A percentile compares a stretch with the other conserved stretches of the same genome.
These are phyloP conservation scores for Tricholomella constricta DNA, from an alignment of 768 basidiomycete species.

Conservation along the genomic window DNA sequence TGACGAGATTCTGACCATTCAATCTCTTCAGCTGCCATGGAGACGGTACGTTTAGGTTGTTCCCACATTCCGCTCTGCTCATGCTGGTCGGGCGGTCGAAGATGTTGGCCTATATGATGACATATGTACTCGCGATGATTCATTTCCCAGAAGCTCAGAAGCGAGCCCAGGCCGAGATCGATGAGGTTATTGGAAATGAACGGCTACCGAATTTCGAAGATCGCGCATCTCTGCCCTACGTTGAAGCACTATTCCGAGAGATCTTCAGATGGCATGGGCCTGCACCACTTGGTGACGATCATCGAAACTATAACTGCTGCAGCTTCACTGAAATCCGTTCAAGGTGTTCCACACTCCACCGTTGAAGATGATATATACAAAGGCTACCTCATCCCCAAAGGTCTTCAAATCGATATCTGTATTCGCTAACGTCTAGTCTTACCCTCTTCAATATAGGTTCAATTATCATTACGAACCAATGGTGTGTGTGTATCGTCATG, in stretches of 20 bases:
- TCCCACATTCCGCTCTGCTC: not conserved
- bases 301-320: no score
- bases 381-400: constrained; percentile 13
- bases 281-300: constrained; percentile 1
- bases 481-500: not conserved
- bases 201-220: constrained; percentile 43
- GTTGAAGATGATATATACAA: constrained; percentile 11
- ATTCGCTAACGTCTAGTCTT: not conserved
- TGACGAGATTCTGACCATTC: not conserved
- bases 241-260: constrained; percentile 46
- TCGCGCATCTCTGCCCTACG: constrained; percentile 47
- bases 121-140: constrained; percentile 4
- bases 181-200: constrained; percentile 37
- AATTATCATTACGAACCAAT: constrained; percentile 2
- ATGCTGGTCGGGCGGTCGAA: not conserved
- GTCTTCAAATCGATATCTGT: not conserved
- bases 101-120: constrained; percentile 11
- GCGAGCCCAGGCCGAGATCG: constrained; percentile 54
- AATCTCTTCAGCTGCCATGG: constrained; percentile 1
- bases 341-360: constrained; percentile 1
- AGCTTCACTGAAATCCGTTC: not conserved
- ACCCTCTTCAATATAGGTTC: not conserved
- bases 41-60: not conserved
- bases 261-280: constrained; percentile 41
- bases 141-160: constrained; percentile 41